phyloP scores from a whole-genome alignment of 2,329 filamentous ascomycete genomes.

The Hymenoscyphus albidus region DNA sequence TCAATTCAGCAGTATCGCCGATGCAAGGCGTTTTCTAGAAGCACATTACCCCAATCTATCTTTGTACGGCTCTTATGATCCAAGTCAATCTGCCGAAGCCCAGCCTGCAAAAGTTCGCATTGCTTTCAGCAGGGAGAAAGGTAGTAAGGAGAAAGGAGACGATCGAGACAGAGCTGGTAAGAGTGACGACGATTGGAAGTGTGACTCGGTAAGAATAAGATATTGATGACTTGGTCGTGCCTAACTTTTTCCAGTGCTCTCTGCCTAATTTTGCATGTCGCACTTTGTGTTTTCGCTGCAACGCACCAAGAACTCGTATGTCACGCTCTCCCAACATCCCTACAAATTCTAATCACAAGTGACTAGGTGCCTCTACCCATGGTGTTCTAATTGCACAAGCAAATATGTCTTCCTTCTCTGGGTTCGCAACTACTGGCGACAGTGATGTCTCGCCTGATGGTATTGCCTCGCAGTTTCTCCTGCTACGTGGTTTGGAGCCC shows the following conservation, averaged over 20 bases:
- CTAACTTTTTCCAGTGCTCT: slow-evolving; percentile 43
- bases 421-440: slow-evolving; percentile 48
- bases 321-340: slow-evolving; percentile 1
- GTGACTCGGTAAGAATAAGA: slow-evolving; percentile 44
- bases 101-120: slow-evolving; percentile 40
- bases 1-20: slow-evolving; percentile 46
- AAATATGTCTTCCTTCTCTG: slow-evolving; percentile 38
- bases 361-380: slow-evolving; percentile 35
- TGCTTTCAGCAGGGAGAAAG: slow-evolving; percentile 50
- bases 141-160: slow-evolving; percentile 35
- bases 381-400: slow-evolving; percentile 36
- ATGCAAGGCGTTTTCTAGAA: slow-evolving; percentile 51
- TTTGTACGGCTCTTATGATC: slow-evolving; percentile 44
- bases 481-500: slow-evolving; percentile 67
- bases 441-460: slow-evolving; percentile 51
- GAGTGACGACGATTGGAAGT: slow-evolving; percentile 54
- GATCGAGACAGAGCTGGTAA: slow-evolving; percentile 39
- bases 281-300: slow-evolving; percentile 55
- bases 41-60: slow-evolving; percentile 47
- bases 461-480: slow-evolving; percentile 63
- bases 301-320: slow-evolving; percentile 50
- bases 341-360: slow-evolving; percentile 16
- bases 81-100: slow-evolving; percentile 40
- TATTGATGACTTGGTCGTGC: neutral
- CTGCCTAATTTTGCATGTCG: slow-evolving; percentile 55